These are phyloP conservation scores for Entomortierella chlamydospora DNA, from an alignment of 192 early-diverging fungal genomes.

Conservation along the genomic window DNA sequence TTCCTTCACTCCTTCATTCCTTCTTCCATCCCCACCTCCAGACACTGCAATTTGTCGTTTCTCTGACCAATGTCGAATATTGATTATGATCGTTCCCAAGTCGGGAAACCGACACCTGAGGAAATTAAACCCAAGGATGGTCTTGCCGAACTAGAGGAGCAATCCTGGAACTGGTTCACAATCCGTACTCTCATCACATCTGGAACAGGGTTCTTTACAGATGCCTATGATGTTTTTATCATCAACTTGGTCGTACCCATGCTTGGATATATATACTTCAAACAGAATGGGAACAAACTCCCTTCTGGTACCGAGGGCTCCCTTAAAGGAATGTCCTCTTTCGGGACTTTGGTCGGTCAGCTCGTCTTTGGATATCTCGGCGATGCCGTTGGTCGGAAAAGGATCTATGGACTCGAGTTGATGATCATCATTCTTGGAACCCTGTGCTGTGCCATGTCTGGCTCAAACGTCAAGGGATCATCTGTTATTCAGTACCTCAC, in stretches of 20 bases:
- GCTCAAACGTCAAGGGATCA: conserved; percentile 74
- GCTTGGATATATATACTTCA: conserved; percentile 80
- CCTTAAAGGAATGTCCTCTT: conserved; percentile 88
- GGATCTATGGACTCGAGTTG: conserved; percentile 89
- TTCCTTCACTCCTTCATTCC: no score
- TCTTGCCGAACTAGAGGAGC: conserved; percentile 60
- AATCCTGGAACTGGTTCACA: conserved; percentile 78
- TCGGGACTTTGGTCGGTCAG: conserved; percentile 94
- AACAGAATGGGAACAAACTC: conserved; percentile 59
- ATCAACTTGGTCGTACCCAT: conserved; percentile 93
- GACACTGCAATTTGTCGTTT: not conserved
- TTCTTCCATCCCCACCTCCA: no score
- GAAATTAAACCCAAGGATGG: conserved; percentile 46
- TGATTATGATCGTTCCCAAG: not conserved
- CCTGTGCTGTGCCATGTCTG: conserved; percentile 80
- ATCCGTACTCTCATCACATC: conserved; percentile 74
- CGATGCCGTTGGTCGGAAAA: conserved; percentile 90
- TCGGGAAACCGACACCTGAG: not conserved
- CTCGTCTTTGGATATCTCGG: conserved; percentile 84
- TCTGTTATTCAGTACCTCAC: conserved; percentile 69
- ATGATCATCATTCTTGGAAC: conserved; percentile 93
- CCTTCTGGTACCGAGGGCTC: conserved; percentile 73
- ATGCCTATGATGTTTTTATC: conserved; percentile 96
- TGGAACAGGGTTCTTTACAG: conserved; percentile 89
- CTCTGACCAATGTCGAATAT: not conserved